phyloP scores from a whole-genome alignment of 164 flowering plant species.

The Nelumbo lutea region DNA sequence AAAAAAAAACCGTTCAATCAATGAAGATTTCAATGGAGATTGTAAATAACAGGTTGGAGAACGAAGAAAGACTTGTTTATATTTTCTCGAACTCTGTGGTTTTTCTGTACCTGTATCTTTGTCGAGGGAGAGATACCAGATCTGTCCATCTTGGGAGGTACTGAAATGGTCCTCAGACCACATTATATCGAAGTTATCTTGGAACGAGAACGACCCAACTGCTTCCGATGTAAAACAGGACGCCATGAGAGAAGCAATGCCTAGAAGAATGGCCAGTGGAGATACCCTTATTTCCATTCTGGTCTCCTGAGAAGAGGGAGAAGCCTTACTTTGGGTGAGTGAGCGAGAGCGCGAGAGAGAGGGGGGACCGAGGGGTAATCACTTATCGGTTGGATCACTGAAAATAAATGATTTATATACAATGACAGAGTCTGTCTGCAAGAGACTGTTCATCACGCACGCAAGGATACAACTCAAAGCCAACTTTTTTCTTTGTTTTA shows the following conservation, averaged over 20 bases:
- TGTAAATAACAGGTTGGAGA: neutral
- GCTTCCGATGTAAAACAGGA: slow-evolving; percentile 24
- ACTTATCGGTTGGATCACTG: too few species aligned
- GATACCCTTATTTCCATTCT: slow-evolving; percentile 27
- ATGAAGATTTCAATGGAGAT: neutral
- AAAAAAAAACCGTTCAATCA: neutral
- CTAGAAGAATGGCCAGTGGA: slow-evolving; percentile 25
- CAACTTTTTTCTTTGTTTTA: too few species aligned
- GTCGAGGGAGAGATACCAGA: slow-evolving; percentile 80
- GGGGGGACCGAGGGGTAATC: too few species aligned
- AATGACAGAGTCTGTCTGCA: too few species aligned
- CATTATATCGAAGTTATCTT: slow-evolving; percentile 66
- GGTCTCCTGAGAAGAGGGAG: neutral
- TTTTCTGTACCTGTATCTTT: slow-evolving; percentile 59
- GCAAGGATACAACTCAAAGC: too few species aligned
- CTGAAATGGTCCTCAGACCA: slow-evolving; percentile 78
- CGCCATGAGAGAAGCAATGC: slow-evolving; percentile 29
- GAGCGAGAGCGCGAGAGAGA: too few species aligned
- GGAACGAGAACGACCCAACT: slow-evolving; percentile 38
- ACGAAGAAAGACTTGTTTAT: neutral
- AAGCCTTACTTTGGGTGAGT: too few species aligned
- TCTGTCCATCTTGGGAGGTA: slow-evolving; percentile 80
- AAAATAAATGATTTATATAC: too few species aligned
- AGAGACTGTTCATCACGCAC: too few species aligned
- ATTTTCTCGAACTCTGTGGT: neutral